Base-by-base conservation (phyloP, 495 filamentous ascomycete genomes). In the Podospora australis region DNA sequence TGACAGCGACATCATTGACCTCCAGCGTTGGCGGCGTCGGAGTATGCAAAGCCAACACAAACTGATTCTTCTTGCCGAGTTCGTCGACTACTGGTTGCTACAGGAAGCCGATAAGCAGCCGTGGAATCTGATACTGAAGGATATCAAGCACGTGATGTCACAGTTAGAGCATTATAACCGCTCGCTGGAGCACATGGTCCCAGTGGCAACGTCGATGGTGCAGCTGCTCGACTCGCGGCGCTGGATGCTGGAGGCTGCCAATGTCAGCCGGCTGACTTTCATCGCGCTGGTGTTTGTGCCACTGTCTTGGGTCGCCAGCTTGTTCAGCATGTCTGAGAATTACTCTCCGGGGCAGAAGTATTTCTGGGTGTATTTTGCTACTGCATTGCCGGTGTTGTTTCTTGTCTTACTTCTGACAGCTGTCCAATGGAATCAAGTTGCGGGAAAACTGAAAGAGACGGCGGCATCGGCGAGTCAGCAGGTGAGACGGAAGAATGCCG, bases 231-330 rank as follows among this genome's bases (percentile, higher is more conserved):
- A 50, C 20, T 38, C 39, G 24, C 36, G 46, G 10, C 48, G 41
- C 48, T 44, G 16, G 17, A 44, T 50, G 39, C 17, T 43, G 6
- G 64, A 69, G 42, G 50, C 67, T 16, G 50, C 58, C 22, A 63
- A 65, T 34, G 61, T 69, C 20, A 64, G 46, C 13, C 55, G 64
- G 17, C 36, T 70, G 25, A 70, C 69, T 6, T 46, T 56, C 26
- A 53, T 69, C 10, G 64, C 66, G 7, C 48, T 70, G 13, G 36
- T 70, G 5, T 71, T 71, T 40, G 55, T 71, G n/a, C 67, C 65
- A 26, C 45, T 66, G 40, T 58, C 55, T 0, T 70, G 58, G 42
- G 60, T 69, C 3, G 46, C 68, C 4, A 59, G 62, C 28, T 25
- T 70, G 8, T 70, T 70, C 29, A 67, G 64, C 39, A 70, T 71